phyloP scores from a whole-genome alignment of 148 eudicot species.

The Arctostaphylos glauca region DNA sequence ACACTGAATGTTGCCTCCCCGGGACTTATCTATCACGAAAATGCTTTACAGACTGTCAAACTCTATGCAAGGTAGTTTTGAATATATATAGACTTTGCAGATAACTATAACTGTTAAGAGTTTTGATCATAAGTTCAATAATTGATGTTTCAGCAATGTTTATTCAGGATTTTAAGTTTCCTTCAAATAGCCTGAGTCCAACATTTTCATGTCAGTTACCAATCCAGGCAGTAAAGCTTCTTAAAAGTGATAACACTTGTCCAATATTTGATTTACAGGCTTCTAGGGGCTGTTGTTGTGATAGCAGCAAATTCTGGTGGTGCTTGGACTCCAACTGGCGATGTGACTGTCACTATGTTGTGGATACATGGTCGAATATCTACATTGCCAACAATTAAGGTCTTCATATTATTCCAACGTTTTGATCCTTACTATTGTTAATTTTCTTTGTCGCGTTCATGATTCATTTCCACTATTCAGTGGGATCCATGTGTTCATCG shows the following conservation, averaged over 20 bases:
- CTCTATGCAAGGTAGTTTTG: not conserved
- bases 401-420: constrained; percentile 28
- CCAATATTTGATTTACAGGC: constrained; percentile 42
- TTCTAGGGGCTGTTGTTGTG: constrained; percentile 94
- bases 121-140: too few relatives aligned
- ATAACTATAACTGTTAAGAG: too few relatives aligned
- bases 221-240: constrained; percentile 11
- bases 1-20: too few relatives aligned
- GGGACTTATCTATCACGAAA: too few relatives aligned
- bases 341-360: constrained; percentile 95
- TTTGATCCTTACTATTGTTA: not conserved
- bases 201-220: constrained; percentile 4
- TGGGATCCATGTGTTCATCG: not conserved
- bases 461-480: not conserved
- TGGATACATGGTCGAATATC: constrained; percentile 99
- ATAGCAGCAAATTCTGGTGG: constrained; percentile 99
- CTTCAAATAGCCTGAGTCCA: not conserved
- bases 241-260: not conserved
- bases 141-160: not conserved
- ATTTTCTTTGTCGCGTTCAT: not conserved
- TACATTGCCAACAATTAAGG: constrained; percentile 88
- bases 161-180: not conserved
- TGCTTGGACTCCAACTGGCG: constrained; percentile 99
- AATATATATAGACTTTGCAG: not conserved
- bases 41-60: too few relatives aligned